Conservation (phyloP, 768 basidiomycete genomes). For the Boletellus ananiceps region DNA sequence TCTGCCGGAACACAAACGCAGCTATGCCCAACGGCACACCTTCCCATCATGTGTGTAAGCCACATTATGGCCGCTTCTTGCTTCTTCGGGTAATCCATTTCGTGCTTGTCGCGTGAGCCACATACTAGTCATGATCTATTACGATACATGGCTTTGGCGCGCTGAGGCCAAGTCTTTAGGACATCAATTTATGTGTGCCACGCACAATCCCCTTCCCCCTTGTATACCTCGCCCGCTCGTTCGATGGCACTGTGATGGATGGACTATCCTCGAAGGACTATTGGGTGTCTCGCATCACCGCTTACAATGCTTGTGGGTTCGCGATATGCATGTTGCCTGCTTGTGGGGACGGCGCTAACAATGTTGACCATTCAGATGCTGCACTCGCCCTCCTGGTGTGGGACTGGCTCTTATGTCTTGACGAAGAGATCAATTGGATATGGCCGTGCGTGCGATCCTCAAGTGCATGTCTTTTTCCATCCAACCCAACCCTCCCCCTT, state of each 20-base stretch:
- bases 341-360: background rate
- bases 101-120: background rate
- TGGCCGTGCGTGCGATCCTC: slow-evolving; percentile 2
- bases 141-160: background rate
- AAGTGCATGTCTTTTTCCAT: background rate
- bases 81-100: background rate
- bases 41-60: no score
- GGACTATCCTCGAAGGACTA: slow-evolving; percentile 1
- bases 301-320: slow-evolving; percentile 9
- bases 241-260: slow-evolving; percentile 6
- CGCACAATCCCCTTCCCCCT: background rate
- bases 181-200: background rate
- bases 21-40: no score
- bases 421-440: slow-evolving; percentile 7
- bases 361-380: background rate
- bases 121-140: background rate
- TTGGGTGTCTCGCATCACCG: slow-evolving; percentile 10
- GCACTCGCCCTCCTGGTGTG: slow-evolving; percentile 4
- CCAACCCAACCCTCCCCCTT: no score
- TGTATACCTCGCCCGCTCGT: background rate
- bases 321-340: no score
- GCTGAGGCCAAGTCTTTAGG: background rate
- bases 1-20: no score
- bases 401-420: slow-evolving; percentile 11
- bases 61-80: no score